Conservation (phyloP, 1,139 yeast species). For the Hyphopichia khmerensis region DNA sequence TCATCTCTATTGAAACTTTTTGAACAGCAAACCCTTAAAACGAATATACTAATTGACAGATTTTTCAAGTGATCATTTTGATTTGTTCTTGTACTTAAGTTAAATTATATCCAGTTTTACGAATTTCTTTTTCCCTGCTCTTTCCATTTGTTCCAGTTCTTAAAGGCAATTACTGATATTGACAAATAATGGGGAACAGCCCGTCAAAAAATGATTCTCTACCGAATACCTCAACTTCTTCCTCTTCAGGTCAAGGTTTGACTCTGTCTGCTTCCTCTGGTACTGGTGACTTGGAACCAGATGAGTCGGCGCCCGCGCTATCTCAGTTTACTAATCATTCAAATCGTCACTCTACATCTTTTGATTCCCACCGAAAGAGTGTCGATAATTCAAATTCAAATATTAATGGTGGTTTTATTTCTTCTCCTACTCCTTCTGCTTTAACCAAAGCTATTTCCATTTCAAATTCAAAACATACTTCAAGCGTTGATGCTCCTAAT, state of each 20-base stretch:
- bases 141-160: background rate
- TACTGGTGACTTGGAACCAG: slow-evolving; percentile 42
- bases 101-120: too few species aligned
- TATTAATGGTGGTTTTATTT: background rate
- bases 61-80: too few species aligned
- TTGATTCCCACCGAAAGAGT: background rate
- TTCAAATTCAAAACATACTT: background rate
- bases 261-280: slow-evolving; percentile 17
- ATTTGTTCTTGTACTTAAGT: too few species aligned
- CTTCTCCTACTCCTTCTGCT: slow-evolving; percentile 29
- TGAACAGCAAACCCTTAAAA: too few species aligned
- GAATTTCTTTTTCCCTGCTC: too few species aligned
- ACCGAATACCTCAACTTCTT: slow-evolving; percentile 34
- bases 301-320: slow-evolving; percentile 49
- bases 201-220: slow-evolving; percentile 57
- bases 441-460: slow-evolving; percentile 1
- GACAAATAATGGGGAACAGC: slow-evolving; percentile 53
- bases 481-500: background rate
- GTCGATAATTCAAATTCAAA: background rate
- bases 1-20: background rate
- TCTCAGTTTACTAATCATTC: slow-evolving; percentile 22
- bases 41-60: too few species aligned
- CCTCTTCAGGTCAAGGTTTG: slow-evolving; percentile 7
- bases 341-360: background rate
- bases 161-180: background rate